Evolutionary conservation across 1,284 basidiomycete species (phyloP).

Genomic region (Porodaedalea pini): DNA sequence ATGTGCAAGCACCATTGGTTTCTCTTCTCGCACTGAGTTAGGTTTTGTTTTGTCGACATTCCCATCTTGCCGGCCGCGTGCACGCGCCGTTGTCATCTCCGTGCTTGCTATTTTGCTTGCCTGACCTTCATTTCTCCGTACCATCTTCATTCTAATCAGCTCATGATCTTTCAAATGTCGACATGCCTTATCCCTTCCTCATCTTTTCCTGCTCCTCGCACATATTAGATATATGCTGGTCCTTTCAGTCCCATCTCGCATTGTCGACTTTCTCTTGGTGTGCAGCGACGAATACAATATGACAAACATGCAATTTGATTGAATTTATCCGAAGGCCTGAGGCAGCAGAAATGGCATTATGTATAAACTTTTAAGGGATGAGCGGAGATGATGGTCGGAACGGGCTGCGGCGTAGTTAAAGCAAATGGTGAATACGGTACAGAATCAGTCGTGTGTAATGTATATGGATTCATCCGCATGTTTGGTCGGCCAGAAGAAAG

Average conservation of each 20-base stretch:
- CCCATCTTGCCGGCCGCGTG: not conserved
- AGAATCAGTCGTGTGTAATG: no score
- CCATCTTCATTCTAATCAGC: conserved; percentile 2
- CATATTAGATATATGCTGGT: not conserved
- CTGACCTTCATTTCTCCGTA: not conserved
- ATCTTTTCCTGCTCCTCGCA: not conserved
- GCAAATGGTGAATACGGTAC: no score
- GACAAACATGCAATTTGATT: no score
- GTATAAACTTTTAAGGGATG: no score
- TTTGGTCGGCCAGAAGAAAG: not conserved
- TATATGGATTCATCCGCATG: not conserved
- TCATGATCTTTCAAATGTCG: conserved; percentile 5
- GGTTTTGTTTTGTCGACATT: not conserved
- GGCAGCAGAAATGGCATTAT: no score
- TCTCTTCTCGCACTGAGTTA: not conserved
- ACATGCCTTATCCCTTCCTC: not conserved
- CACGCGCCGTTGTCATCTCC: not conserved
- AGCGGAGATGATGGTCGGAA: no score
- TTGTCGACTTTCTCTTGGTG: no score
- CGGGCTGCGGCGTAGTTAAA: no score
- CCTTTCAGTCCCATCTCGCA: no score
- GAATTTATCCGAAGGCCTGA: no score
- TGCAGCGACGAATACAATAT: no score
- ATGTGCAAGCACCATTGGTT: not conserved
- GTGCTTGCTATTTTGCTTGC: not conserved